Base-by-base conservation (phyloP, 441 rosid species). In the Eutrema salsugineum region DNA sequence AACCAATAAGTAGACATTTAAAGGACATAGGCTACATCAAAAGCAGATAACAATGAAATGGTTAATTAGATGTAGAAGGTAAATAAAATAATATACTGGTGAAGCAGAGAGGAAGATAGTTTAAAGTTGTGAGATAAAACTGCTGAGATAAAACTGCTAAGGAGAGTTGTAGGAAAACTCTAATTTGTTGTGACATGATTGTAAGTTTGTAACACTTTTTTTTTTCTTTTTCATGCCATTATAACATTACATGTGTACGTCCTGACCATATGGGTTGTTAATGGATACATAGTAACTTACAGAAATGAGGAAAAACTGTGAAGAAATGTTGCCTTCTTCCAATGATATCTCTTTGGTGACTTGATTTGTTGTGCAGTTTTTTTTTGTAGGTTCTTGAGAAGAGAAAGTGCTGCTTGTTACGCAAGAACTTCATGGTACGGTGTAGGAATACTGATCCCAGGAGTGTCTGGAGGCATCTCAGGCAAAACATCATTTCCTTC, bases 381-480 rank as follows among this genome's bases (percentile, higher is more conserved):
- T 6, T 71, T 8, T 40, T 61, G 42, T 19, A 49, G 68, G 28
- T 40, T 54, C 30, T 71, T 72, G 49, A 33, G 14, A 63, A 40
- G 39, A 72, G 33, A 53, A 10, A 9, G 11, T 38, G 50, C 4
- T 22, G 49, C 33, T 28, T 2, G n/a, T 12, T 76, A 70, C 5
- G 79, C 79, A 20, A 76, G 43, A 64, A 76, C 68, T 64, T 76
- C 79, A 15, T 76, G 33, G 76, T 76, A 76, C 1, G 79, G 79
- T 33, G 71, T 76, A 7, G 79, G 79, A 57, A 76, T 70, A 70
- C 67, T 58, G 49, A 57, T 42, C n/a, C 76, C 79, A 42, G 76
- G 76, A 20, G 79, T 76, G 11, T 76, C 79, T 57, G 76, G 57
- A 64, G 79, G 79, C 66, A 76, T 69, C 22, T 76, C 79, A 64